Conservation (phyloP, 768 basidiomycete species). For the Hemileccinum impolitum region DNA sequence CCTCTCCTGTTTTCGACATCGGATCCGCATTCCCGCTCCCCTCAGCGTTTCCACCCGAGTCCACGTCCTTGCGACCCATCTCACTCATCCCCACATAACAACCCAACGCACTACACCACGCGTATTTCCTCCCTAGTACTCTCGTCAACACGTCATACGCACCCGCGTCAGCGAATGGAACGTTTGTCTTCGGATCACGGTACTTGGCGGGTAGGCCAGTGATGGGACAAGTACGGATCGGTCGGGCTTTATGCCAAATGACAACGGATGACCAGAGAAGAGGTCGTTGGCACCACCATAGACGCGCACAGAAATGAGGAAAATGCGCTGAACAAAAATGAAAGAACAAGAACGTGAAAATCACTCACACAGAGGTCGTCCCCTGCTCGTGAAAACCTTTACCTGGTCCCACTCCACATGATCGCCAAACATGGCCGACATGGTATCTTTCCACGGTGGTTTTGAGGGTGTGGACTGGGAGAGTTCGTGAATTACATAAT, state of each 20-base stretch:
- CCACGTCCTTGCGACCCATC: neutral
- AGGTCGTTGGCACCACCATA: neutral
- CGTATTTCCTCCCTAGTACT: conserved; percentile 63
- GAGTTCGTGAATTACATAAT: conserved; percentile 68
- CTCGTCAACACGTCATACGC: conserved; percentile 65
- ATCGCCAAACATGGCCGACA: conserved; percentile 81
- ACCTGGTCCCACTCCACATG: conserved; percentile 79
- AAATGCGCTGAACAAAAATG: conserved; percentile 1
- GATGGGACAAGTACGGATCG: conserved; percentile 64
- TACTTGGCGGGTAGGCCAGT: conserved; percentile 79
- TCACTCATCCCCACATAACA: conserved; percentile 36
- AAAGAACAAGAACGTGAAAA: neutral
- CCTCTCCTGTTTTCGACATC: neutral
- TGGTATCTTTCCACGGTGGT: conserved; percentile 67
- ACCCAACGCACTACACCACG: conserved; percentile 52
- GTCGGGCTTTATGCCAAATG: conserved; percentile 48
- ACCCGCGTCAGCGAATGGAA: conserved; percentile 69
- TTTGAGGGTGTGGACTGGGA: conserved; percentile 44
- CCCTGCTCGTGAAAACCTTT: conserved; percentile 60
- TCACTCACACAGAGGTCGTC: conserved; percentile 59
- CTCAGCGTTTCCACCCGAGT: neutral
- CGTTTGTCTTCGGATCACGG: conserved; percentile 72
- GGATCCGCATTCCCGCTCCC: neutral
- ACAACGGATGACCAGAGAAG: too few relatives aligned
- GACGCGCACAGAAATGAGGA: conserved; percentile 1